Conservation (phyloP, 768 basidiomycete species). For the Pulveroboletus sp. region DNA sequence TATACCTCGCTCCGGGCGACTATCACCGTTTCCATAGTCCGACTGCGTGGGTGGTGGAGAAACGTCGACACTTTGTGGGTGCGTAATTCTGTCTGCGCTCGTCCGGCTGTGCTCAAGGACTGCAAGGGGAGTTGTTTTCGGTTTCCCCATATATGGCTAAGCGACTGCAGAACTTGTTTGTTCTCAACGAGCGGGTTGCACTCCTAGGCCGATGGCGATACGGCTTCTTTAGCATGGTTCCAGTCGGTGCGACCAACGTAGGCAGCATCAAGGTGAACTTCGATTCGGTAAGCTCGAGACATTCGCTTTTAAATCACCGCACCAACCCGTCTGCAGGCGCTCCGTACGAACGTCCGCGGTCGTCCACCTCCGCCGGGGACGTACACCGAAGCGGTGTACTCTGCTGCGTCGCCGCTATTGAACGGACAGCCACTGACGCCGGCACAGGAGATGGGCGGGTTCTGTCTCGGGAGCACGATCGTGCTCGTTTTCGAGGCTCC, state of each 20-base stretch:
- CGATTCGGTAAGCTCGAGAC: constrained; percentile 56
- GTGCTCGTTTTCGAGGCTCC: constrained; percentile 98
- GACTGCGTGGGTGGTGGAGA: constrained; percentile 96
- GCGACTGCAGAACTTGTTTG: constrained; percentile 87
- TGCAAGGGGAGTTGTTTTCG: constrained; percentile 86
- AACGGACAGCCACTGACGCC: constrained; percentile 82
- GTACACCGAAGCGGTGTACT: constrained; percentile 90
- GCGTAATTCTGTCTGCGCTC: constrained; percentile 18
- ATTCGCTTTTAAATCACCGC: not conserved
- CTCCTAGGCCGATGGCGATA: constrained; percentile 91
- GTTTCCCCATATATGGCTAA: constrained; percentile 96
- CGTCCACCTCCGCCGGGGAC: constrained; percentile 74
- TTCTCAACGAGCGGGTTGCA: constrained; percentile 97
- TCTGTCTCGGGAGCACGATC: constrained; percentile 91
- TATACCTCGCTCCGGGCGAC: constrained; percentile 97
- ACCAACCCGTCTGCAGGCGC: constrained; percentile 43
- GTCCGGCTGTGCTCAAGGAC: not conserved
- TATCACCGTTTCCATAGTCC: constrained; percentile 98
- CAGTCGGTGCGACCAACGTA: constrained; percentile 97
- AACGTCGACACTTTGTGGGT: constrained; percentile 91
- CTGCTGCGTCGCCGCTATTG: constrained; percentile 74
- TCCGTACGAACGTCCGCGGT: constrained; percentile 85
- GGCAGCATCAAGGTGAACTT: constrained; percentile 96
- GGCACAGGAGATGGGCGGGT: constrained; percentile 97
- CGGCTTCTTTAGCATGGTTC: constrained; percentile 96